Percentiles rank a stretch among this genome's conserved stretches.
These are phyloP conservation scores for Acmispon strigosus DNA, from an alignment of 306 rosid species.

Conservation along the genomic window DNA sequence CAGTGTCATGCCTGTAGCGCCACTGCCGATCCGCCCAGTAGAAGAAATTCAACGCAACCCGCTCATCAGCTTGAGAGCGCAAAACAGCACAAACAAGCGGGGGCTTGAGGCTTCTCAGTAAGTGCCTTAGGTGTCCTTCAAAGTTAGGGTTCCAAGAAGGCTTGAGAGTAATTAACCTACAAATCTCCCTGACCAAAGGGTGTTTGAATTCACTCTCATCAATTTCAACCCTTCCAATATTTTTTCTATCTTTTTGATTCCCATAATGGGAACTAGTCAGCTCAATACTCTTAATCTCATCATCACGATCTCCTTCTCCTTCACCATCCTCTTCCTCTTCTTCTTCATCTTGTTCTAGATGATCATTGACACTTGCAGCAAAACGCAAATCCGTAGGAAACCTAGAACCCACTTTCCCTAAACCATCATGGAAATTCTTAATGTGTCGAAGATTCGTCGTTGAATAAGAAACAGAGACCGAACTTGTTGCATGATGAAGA, in stretches of 20 bases:
- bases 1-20: constrained; percentile 56
- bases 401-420: constrained; percentile 30
- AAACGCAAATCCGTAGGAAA: constrained; percentile 22
- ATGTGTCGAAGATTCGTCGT: constrained; percentile 7
- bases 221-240: constrained; percentile 38
- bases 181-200: constrained; percentile 65
- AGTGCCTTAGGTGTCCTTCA: constrained; percentile 59
- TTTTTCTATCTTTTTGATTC: constrained; percentile 10
- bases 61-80: constrained; percentile 62
- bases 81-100: constrained; percentile 75
- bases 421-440: constrained; percentile 15
- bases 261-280: constrained; percentile 25
- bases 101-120: constrained; percentile 71
- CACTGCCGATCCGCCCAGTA: constrained; percentile 90
- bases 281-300: constrained; percentile 34
- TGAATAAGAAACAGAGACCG: constrained; percentile 16
- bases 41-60: constrained; percentile 69
- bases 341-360: background rate
- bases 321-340: constrained; percentile 28
- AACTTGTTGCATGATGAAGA: constrained; percentile 23
- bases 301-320: constrained; percentile 11
- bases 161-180: constrained; percentile 58
- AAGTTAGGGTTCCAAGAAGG: constrained; percentile 64
- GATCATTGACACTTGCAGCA: constrained; percentile 20
- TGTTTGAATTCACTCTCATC: constrained; percentile 55